Evolutionary conservation across 2,329 filamentous ascomycete genomes (phyloP), one percentile per base, ranked within the genome.

Genomic region (Rugonectria rugulosa): DNA sequence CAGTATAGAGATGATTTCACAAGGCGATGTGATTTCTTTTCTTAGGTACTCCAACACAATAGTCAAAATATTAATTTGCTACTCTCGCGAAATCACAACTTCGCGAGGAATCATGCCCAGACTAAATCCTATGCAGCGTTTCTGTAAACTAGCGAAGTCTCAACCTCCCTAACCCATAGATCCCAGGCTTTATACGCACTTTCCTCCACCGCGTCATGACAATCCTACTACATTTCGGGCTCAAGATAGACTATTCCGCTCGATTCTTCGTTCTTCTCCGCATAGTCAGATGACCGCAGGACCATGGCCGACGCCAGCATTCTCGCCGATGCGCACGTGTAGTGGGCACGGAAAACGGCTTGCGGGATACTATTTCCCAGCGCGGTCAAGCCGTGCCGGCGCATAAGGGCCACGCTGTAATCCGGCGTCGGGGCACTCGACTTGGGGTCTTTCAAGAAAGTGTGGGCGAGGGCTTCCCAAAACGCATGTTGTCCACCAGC

Each of bases 111-210:
- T n/a, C n/a, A n/a, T n/a, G n/a, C n/a, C n/a, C n/a, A n/a, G n/a
- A n/a, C n/a, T 38, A 38, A 20, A 6, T 8, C 4, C 42, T 23
- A 21, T 44, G 37, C 37, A 14, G 37, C 24, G 37, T 40, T 40
- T 20, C 21, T 20, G 20, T 40, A 40, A 4, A 40, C 14, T n/a
- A 9, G 19, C 5, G 19, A 40, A 14, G 37, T 6, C 37, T 40
- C 37, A 40, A 40, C 37, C 21, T 40, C 37, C 21, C 37, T 40
- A 12, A 40, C 37, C 37, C 37, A 40, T 40, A 40, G 37, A 23
- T 40, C 19, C 37, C 37, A 40, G 21, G 37, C 19, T 26, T 20
- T 40, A 10, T 40, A n/a, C n/a, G 10, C 21, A 40, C 37, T 6
- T 19, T 40, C 37, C 37, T 19, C 37, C 21, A 21, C 20, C 19